These are phyloP conservation scores for Malus domestica DNA, from an alignment of 306 rosid genomes.

Conservation along the genomic window ASM211411v1 NC_041792.1:22804907-22805406, in stretches of 20 bases:
- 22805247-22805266: constrained; percentile 52
- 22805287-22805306: constrained; percentile 44
- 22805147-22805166: constrained; percentile 34
- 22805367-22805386: constrained; percentile 38
- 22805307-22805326: constrained; percentile 47
- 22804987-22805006: background rate
- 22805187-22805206: constrained; percentile 28
- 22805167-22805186: constrained; percentile 50
- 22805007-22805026: background rate
- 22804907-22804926: background rate
- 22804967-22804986: background rate
- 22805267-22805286: constrained; percentile 46
- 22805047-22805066: background rate
- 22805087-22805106: background rate
- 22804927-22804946: background rate
- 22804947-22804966: background rate
- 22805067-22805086: background rate
- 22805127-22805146: constrained; percentile 34
- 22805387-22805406: constrained; percentile 61
- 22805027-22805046: background rate
- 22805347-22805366: constrained; percentile 33
- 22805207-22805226: constrained; percentile 33
- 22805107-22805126: constrained; percentile 27
- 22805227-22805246: constrained; percentile 36
- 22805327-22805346: constrained; percentile 39